Percentiles rank a stretch among this genome's conserved stretches.
These are phyloP conservation scores for Paracorniculantispora psalliotae DNA, from an alignment of 2,329 filamentous ascomycete species.

Conservation along the genomic window DNA sequence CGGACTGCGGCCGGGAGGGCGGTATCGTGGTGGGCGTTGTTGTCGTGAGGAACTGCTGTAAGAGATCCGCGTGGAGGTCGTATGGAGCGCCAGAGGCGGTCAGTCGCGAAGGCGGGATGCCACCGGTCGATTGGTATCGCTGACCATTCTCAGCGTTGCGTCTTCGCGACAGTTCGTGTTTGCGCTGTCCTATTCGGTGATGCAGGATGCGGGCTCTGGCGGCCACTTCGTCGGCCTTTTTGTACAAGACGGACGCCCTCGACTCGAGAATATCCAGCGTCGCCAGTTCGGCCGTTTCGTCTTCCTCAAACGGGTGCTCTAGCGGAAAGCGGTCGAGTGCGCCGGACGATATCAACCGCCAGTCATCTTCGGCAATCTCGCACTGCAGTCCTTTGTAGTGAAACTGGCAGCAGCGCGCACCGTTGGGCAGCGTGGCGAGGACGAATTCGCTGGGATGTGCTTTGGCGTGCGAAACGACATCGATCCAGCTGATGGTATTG, in stretches of 20 bases:
- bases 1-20: slow-evolving; percentile 25
- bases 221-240: slow-evolving; percentile 70
- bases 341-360: slow-evolving; percentile 75
- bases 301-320: slow-evolving; percentile 74
- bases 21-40: slow-evolving; percentile 15
- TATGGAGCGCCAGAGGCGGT: slow-evolving; percentile 31
- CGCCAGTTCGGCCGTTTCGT: slow-evolving; percentile 79
- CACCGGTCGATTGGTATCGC: slow-evolving; percentile 28
- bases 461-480: slow-evolving; percentile 79
- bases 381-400: slow-evolving; percentile 74
- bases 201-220: slow-evolving; percentile 67
- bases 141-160: slow-evolving; percentile 27
- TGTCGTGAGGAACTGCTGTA: slow-evolving; percentile 45
- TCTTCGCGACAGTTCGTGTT: slow-evolving; percentile 26
- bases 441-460: slow-evolving; percentile 74
- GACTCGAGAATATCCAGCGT: slow-evolving; percentile 80
- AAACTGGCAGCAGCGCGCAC: slow-evolving; percentile 72
- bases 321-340: slow-evolving; percentile 75
- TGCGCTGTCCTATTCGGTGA: slow-evolving; percentile 55
- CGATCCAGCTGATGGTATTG: slow-evolving; percentile 70
- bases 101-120: slow-evolving; percentile 15
- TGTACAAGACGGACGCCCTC: slow-evolving; percentile 70
- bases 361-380: slow-evolving; percentile 85
- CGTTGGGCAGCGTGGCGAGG: slow-evolving; percentile 63
- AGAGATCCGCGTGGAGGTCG: slow-evolving; percentile 49